Evolutionary conservation across 345 rosid genomes (phyloP).

Genomic region (Citrus maxima): DNA sequence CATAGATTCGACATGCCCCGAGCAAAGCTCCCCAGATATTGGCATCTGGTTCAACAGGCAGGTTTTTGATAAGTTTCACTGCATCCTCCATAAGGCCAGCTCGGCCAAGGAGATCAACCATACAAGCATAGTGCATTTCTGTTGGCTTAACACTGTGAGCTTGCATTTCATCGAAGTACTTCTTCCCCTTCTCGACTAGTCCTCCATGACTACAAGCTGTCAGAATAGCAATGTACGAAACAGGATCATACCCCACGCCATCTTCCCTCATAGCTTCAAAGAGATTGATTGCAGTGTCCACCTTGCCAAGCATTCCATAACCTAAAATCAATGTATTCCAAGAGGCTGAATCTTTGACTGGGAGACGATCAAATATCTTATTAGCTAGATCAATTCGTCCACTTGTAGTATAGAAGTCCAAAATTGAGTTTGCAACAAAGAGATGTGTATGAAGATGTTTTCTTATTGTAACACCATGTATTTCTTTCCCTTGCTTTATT

Average conservation of each 20-base stretch:
- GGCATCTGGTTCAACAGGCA: constrained; percentile 36
- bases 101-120: constrained; percentile 56
- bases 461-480: constrained; percentile 42
- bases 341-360: constrained; percentile 37
- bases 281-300: constrained; percentile 30
- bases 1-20: constrained; percentile 47
- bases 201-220: constrained; percentile 56
- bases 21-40: constrained; percentile 55
- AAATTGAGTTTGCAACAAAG: constrained; percentile 45
- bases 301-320: constrained; percentile 45
- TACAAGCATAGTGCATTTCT: constrained; percentile 49
- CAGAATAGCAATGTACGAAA: constrained; percentile 45
- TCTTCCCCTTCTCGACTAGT: constrained; percentile 38
- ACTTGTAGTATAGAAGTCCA: constrained; percentile 45
- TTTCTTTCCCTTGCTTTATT: constrained; percentile 44
- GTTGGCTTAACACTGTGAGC: constrained; percentile 28
- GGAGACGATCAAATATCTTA: constrained; percentile 34
- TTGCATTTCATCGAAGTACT: constrained; percentile 40
- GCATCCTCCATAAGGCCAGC: constrained; percentile 48
- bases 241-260: constrained; percentile 34
- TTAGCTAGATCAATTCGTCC: constrained; percentile 42
- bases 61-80: constrained; percentile 25
- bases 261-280: constrained; percentile 41
- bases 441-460: constrained; percentile 33
- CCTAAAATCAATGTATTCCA: constrained; percentile 53